Conservation (phyloP, 768 basidiomycete species). For the Gymnopilus junonius region DNA sequence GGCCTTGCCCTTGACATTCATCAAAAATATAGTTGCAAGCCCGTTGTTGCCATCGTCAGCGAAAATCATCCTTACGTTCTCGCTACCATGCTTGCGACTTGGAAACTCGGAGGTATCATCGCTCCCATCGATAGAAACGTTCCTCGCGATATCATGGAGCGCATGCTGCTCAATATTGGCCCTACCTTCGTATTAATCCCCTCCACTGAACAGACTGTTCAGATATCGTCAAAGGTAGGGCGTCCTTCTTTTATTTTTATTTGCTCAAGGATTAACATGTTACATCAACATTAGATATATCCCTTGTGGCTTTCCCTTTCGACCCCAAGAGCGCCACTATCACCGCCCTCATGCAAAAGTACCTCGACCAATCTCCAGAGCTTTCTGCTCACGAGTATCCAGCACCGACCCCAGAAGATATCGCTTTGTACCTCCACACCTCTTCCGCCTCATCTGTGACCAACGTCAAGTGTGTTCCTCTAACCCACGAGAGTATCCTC, state of each 20-base stretch:
- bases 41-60: slow-evolving; percentile 35
- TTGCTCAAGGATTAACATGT: neutral
- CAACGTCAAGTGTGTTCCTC: slow-evolving; percentile 40
- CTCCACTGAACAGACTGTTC: slow-evolving; percentile 22
- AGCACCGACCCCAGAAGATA: slow-evolving; percentile 22
- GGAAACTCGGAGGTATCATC: slow-evolving; percentile 38
- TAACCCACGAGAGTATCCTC: slow-evolving; percentile 32
- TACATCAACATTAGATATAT: slow-evolving; percentile 15
- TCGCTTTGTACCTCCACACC: slow-evolving; percentile 36
- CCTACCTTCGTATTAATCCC: slow-evolving; percentile 33
- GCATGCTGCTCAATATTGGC: slow-evolving; percentile 33
- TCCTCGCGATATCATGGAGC: slow-evolving; percentile 34
- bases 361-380: slow-evolving; percentile 27
- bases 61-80: slow-evolving; percentile 39
- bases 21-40: slow-evolving; percentile 28
- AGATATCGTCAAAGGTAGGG: slow-evolving; percentile 28
- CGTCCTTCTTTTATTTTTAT: neutral
- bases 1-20: slow-evolving; percentile 32
- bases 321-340: slow-evolving; percentile 30
- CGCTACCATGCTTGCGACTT: slow-evolving; percentile 34
- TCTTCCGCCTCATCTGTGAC: slow-evolving; percentile 37
- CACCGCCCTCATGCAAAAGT: slow-evolving; percentile 31
- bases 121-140: slow-evolving; percentile 38
- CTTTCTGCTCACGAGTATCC: slow-evolving; percentile 24
- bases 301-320: slow-evolving; percentile 23